Percentiles rank a stretch among this genome's conserved stretches.
These are phyloP conservation scores for Aspergillus brasiliensis DNA, from an alignment of 2,329 filamentous ascomycete species.

Conservation along the genomic window DNA sequence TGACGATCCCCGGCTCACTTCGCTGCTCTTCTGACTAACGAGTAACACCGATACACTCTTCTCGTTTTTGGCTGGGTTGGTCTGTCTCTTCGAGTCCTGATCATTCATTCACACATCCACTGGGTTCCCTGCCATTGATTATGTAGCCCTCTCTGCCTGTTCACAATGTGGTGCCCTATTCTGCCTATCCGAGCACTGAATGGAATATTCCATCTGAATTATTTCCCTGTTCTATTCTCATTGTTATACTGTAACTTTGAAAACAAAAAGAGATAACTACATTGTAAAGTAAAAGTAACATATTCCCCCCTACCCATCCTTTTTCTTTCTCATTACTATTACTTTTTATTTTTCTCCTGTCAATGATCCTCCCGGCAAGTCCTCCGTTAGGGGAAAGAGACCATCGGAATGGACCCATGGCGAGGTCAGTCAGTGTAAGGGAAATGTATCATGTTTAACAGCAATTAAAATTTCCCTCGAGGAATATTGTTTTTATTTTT, in stretches of 20 bases:
- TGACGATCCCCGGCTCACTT: slow-evolving; percentile 15
- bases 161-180: too few species aligned
- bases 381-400: neutral
- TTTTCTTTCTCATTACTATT: neutral
- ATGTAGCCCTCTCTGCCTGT: too few species aligned
- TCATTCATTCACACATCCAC: neutral
- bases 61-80: too few species aligned
- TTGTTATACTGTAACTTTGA: neutral
- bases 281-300: too few species aligned
- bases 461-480: neutral
- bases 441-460: slow-evolving; percentile 1
- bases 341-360: neutral
- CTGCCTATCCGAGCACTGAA: too few species aligned
- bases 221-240: neutral
- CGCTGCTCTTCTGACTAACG: slow-evolving; percentile 9
- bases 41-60: neutral
- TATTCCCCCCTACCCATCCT: neutral
- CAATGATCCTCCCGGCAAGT: neutral
- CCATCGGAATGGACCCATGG: neutral
- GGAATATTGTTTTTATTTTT: neutral
- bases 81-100: neutral
- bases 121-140: too few species aligned
- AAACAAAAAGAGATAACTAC: too few species aligned
- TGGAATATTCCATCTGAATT: too few species aligned
- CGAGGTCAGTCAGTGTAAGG: neutral